Evolutionary conservation across 1,139 yeast genomes (phyloP).

Genomic region (Magnusiomyces tetraspermus): DNA sequence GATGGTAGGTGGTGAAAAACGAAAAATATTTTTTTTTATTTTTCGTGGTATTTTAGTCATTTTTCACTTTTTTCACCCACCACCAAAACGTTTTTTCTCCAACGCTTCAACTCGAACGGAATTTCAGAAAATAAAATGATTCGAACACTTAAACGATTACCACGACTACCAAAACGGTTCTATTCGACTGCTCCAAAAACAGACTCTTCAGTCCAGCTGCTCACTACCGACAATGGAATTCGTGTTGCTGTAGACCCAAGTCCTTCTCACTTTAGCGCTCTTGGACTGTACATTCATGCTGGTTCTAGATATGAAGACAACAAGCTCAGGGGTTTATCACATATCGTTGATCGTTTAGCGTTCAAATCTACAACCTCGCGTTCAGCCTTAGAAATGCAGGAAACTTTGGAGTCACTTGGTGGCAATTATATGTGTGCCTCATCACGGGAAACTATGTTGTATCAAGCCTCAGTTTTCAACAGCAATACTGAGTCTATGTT

Average conservation of each 20-base stretch:
- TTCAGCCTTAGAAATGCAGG: constrained; percentile 63
- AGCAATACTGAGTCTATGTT: constrained; percentile 78
- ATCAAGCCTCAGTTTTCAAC: constrained; percentile 91
- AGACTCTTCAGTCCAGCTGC: constrained; percentile 1
- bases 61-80: neutral
- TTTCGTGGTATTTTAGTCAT: neutral
- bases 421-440: constrained; percentile 95
- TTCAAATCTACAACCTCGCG: constrained; percentile 64
- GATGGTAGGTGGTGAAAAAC: neutral
- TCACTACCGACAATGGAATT: constrained; percentile 62
- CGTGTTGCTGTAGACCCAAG: constrained; percentile 75
- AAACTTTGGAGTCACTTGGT: constrained; percentile 67
- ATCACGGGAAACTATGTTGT: constrained; percentile 82
- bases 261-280: constrained; percentile 85
- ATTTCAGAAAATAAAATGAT: too few species aligned
- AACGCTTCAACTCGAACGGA: too few species aligned
- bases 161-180: neutral
- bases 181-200: neutral
- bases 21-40: neutral
- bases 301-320: constrained; percentile 75
- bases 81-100: too few species aligned
- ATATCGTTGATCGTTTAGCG: constrained; percentile 75
- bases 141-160: neutral
- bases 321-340: constrained; percentile 59
- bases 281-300: constrained; percentile 83